Evolutionary conservation across 495 filamentous ascomycete genomes (phyloP), one percentile per base, ranked within the genome.

Genomic region (Umbilicaria muhlenbergii): DNA sequence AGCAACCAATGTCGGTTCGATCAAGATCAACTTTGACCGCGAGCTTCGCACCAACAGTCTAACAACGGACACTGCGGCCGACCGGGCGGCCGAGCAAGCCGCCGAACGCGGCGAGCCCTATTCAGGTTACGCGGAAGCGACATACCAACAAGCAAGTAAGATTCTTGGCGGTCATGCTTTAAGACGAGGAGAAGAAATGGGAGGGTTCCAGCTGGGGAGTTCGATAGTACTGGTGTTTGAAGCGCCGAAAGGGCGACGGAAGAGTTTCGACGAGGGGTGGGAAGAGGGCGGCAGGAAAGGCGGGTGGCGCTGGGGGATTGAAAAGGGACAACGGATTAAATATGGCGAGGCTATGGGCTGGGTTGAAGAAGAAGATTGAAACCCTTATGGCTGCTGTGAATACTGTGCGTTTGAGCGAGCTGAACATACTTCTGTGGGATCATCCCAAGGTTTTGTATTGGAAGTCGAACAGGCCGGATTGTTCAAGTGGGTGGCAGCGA

Each of bases 1-100:
- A 46, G 91, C 91, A 11, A 99, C 91, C n/a, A 99, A 99, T 55
- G 91, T 99, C 38, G 91, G 91, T 40, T 89, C 83, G 34, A 96
- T 99, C 63, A 82, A 83, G 59, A 78, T 99, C 64, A 94, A 99
- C 64, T 99, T 99, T 58, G 91, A 99, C 59, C 70, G 78, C 44
- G 92, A 99, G 58, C 66, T 99, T 43, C 77, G 87, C 42, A 99
- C 91, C 31, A 99, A 99, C 61, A 83, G 76, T 48, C 67, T 96
- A 32, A 76, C 78, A 0, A 93, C 87, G 8, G 87, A 96, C 52
- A 96, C 89, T 1, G 83, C 74, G 11, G 91, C 87, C 14, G 83
- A 93, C 51, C 64, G 71, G 46, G 85, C 83, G 3, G 86, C 86
- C 3, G 81, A 83, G 45, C 70, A 80, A 49, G 89, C 91, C 11